phyloP scores from a whole-genome alignment of 305 asterid species.

The Ruellia speciosa region DNA sequence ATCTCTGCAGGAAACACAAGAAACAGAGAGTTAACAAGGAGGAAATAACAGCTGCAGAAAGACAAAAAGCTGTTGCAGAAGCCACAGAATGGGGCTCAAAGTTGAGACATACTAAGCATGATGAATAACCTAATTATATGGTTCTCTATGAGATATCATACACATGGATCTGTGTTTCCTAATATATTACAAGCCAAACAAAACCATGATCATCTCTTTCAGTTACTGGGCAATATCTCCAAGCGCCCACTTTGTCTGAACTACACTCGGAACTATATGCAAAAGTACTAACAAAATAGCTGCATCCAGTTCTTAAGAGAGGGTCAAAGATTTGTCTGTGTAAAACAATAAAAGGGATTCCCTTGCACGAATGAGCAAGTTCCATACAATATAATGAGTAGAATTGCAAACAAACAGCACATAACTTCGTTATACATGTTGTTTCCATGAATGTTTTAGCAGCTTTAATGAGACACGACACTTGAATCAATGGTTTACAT shows the following conservation, averaged over 20 bases:
- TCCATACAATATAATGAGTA: neutral
- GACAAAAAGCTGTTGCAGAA: slow-evolving; percentile 35
- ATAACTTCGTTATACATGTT: neutral
- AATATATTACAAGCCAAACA: no score
- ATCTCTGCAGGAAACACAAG: neutral
- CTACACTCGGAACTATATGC: neutral
- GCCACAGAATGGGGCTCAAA: slow-evolving; percentile 36
- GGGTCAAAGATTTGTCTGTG: neutral
- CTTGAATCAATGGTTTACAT: neutral
- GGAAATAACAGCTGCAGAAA: slow-evolving; percentile 20
- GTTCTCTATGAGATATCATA: neutral
- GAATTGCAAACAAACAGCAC: neutral
- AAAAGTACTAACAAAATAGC: neutral
- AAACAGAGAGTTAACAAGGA: neutral
- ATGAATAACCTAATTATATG: neutral
- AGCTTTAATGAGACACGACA: neutral
- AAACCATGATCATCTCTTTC: neutral
- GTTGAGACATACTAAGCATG: slow-evolving; percentile 13
- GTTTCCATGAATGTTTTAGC: neutral
- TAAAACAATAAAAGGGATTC: neutral
- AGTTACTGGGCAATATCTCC: neutral
- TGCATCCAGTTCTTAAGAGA: neutral
- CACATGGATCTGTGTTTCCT: neutral
- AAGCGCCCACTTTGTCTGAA: neutral
- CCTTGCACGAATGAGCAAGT: neutral